Evolutionary conservation across 2,329 filamentous ascomycete species (phyloP), one percentile per base, ranked within the genome.

Genomic region (Aspergillus caelatus): DNA sequence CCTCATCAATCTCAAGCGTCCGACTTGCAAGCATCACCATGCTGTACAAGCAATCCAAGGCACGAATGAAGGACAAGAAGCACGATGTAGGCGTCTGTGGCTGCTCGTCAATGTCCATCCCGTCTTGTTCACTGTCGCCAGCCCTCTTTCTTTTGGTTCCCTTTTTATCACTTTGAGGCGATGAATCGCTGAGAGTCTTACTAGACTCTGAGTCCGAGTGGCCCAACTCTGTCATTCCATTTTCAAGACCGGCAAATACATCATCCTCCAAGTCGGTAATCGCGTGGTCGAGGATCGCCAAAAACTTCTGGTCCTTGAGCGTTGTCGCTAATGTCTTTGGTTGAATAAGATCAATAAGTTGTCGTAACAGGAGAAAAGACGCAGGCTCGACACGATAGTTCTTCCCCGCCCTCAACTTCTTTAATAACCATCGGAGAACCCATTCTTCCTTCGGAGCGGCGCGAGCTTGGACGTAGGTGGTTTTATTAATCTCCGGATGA

Each of bases 321-420:
- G 91, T 88, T 62, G 88, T 88, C 10, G 91, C 91, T 28, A 92
- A 82, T 12, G 87, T 89, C 53, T 90, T 88, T 0, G 88, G 80
- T 0, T 91, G 89, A 21, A 94, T 86, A n/a, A 87, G 83, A 70
- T 89, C 88, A 59, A 91, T 82, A 1, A 92, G 80, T 81, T 88
- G 88, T 78, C 86, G 82, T 61, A 91, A 71, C 58, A 87, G 83
- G 82, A 79, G 70, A 71, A 86, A 89, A 34, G 81, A 78, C 53
- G 71, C 71, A n/a, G 75, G 66, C 48, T 81, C 79, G 39, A 77
- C 73, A 57, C 82, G 80, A 59, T 82, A 82, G 54, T 71, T 77
- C 67, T 75, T 74, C 55, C 70, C 75, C 55, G 77, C 74, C 68
- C 82, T 84, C 58, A 90, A 67, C 71, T 85, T 88, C 69, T 86